Base-by-base conservation (phyloP, 2,329 filamentous ascomycete species). In the Fusarium burgessii region DNA sequence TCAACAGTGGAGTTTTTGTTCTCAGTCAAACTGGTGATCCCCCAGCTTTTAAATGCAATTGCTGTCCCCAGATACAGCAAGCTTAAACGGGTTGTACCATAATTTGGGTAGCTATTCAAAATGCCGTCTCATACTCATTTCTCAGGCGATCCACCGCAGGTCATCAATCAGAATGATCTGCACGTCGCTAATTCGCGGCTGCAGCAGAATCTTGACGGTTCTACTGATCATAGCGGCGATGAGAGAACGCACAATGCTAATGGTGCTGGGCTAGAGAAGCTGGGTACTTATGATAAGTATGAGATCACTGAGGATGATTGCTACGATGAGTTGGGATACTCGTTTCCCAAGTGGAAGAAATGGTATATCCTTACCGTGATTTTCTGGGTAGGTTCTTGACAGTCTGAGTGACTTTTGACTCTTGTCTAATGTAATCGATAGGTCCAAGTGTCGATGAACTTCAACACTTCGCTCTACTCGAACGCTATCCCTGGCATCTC, bases 361-460 rank as follows among this genome's bases (percentile, higher is more conserved):
- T 93, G 91, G 91, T 88, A 84, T 76, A 92, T 93, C 74, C 86
- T 93, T 60, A 86, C 85, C n/a, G 85, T 93, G 77, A 92, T 93
- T 78, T 93, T 93, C 82, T 82, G 90, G 73, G 47, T 7, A 3
- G 7, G 13, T 7, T 13, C 14, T 23, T 23, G n/a, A 7, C 5
- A 33, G 7, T 13, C 23, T 23, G n/a, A n/a, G 23, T 23, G 23
- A 23, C 23, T 23, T 25, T 10, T 11, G 0, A 18, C n/a, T 5
- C 15, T 4, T 4, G 4, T 3, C 32, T 38, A 10, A 51, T 15
- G 27, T 29, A 1, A 6, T n/a, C 6, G 0, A 8, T 6, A 51
- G 47, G 90, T 93, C 7, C 91, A 93, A 77, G 88, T 90, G 3
- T 93, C 91, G 6, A 93, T 93, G 91, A 93, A 93, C 83, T 92